Conservation (phyloP, 495 filamentous ascomycete species). For the Aspergillus wentii region DNA sequence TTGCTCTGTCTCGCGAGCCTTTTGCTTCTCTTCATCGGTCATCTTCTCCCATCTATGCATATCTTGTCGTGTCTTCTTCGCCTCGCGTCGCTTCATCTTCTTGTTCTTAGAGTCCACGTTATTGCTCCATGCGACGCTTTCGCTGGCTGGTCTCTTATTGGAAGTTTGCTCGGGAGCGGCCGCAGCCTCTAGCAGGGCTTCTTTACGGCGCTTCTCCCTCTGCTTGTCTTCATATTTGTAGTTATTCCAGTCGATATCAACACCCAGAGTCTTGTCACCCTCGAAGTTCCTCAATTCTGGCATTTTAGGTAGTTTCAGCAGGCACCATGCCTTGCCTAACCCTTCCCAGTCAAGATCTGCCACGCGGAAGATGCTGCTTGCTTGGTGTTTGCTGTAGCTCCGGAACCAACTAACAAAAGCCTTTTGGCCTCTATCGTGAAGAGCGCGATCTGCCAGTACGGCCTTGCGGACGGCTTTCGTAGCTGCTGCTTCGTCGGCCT, state of each 20-base stretch:
- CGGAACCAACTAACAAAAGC: conserved; percentile 92
- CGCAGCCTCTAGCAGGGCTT: conserved; percentile 42
- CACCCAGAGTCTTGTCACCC: conserved; percentile 58
- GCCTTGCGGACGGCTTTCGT: conserved; percentile 55
- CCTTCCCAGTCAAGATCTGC: conserved; percentile 79
- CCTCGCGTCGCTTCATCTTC: conserved; percentile 63
- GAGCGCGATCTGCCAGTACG: conserved; percentile 66
- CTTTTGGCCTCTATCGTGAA: conserved; percentile 82
- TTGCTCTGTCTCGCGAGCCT: conserved; percentile 63
- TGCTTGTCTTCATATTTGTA: conserved; percentile 74
- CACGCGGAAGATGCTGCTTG: conserved; percentile 84
- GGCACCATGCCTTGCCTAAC: conserved; percentile 73
- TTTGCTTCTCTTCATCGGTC: conserved; percentile 66
- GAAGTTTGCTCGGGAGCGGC: conserved; percentile 21
- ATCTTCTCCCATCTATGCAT: conserved; percentile 62
- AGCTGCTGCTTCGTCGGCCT: conserved; percentile 48
- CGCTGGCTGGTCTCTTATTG: conserved; percentile 38
- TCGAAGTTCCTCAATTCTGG: conserved; percentile 73
- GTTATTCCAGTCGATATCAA: conserved; percentile 53
- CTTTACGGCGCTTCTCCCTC: conserved; percentile 66
- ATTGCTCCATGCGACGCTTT: conserved; percentile 73
- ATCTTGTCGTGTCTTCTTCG: conserved; percentile 69
- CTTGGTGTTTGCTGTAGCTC: conserved; percentile 87
- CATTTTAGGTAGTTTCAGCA: conserved; percentile 89
- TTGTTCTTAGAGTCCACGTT: conserved; percentile 68